Conservation (phyloP, 1,284 basidiomycete genomes). For the Leccinum pachyderme region DNA sequence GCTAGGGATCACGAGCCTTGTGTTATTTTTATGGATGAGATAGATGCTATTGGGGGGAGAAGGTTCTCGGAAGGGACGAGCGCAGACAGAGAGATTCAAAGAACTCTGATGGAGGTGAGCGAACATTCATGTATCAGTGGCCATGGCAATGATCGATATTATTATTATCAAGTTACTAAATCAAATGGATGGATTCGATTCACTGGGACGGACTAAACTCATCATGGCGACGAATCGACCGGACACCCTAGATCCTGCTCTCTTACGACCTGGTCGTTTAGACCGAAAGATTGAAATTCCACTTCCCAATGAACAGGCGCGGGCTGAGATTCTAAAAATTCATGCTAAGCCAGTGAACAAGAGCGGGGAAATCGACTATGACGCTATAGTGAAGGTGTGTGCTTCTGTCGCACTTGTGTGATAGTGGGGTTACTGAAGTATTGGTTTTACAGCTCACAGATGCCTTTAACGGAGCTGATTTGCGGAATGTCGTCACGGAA, state of each 20-base stretch:
- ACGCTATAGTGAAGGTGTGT: constrained; percentile 90
- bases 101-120: constrained; percentile 94
- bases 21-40: constrained; percentile 99
- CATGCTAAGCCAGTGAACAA: constrained; percentile 96
- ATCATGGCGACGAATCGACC: constrained; percentile 99
- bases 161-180: constrained; percentile 75
- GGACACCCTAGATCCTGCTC: constrained; percentile 95
- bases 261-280: constrained; percentile 92
- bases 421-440: neutral
- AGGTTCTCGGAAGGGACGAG: constrained; percentile 98
- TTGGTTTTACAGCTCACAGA: constrained; percentile 66
- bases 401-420: neutral
- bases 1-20: constrained; percentile 97
- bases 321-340: constrained; percentile 96
- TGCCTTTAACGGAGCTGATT: constrained; percentile 92
- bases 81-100: constrained; percentile 98
- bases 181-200: constrained; percentile 99
- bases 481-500: constrained; percentile 97
- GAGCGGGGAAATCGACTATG: constrained; percentile 92
- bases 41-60: constrained; percentile 95
- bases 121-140: neutral
- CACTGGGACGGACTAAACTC: constrained; percentile 92
- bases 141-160: neutral
- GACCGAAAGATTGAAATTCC: constrained; percentile 99
- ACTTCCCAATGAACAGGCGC: constrained; percentile 94